phyloP scores from a whole-genome alignment of 495 filamentous ascomycete species.

The Aspergillus heteromorphus region DNA sequence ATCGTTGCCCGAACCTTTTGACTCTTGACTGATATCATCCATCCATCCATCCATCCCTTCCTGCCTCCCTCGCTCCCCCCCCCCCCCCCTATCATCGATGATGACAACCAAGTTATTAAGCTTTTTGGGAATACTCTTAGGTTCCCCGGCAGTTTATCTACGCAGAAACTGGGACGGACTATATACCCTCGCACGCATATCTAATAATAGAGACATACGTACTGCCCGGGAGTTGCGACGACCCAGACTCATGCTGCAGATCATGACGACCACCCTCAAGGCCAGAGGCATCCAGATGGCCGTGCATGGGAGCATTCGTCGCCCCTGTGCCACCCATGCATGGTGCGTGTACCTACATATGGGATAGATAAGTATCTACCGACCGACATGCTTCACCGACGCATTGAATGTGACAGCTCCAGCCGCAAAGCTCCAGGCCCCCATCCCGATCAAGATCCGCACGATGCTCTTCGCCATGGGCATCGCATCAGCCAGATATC shows the following conservation, averaged over 20 bases:
- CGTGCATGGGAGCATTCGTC: background rate
- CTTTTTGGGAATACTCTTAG: no score
- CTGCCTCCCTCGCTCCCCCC: background rate
- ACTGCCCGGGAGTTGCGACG: no score
- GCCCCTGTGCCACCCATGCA: background rate
- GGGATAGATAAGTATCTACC: background rate
- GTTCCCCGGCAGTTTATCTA: no score
- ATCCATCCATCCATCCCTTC: no score
- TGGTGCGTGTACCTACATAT: slow-evolving; percentile 1
- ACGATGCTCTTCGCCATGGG: background rate
- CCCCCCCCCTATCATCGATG: no score
- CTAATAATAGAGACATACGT: background rate
- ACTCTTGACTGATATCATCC: no score
- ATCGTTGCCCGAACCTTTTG: background rate
- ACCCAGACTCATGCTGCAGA: background rate
- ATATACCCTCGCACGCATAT: background rate
- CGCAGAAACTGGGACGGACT: no score
- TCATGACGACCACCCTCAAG: background rate
- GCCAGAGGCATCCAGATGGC: background rate
- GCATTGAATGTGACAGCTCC: slow-evolving; percentile 1
- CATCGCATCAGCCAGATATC: no score
- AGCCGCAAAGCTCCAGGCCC: background rate
- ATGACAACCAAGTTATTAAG: no score
- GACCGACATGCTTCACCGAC: background rate
- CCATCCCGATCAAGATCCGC: background rate